Percentiles rank a stretch among this genome's conserved stretches.
Evolutionary conservation across 352 stramenopile species (phyloP).

Genomic region (Phytophthora crassamura): DNA sequence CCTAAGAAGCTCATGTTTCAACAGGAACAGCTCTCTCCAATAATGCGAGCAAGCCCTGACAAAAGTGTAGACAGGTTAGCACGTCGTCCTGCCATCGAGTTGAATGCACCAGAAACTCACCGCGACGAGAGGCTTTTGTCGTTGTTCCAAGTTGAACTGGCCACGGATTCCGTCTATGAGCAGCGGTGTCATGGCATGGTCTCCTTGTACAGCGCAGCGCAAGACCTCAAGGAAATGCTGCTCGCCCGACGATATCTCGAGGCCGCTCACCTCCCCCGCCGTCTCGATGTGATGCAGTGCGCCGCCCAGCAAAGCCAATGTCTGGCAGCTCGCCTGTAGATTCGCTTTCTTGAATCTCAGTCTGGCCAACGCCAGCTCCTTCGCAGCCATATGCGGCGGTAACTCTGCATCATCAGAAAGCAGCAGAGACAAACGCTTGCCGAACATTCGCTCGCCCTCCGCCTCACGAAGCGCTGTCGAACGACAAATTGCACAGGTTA

Average conservation of each 20-base stretch:
- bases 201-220: slow-evolving; percentile 68
- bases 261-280: slow-evolving; percentile 44
- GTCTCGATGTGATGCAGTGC: slow-evolving; percentile 59
- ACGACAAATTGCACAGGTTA: slow-evolving; percentile 25
- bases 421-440: slow-evolving; percentile 55
- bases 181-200: slow-evolving; percentile 70
- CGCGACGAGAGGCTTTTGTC: slow-evolving; percentile 50
- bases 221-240: slow-evolving; percentile 75
- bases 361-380: slow-evolving; percentile 64
- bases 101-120: slow-evolving; percentile 33
- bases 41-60: slow-evolving; percentile 47
- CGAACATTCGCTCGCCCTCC: slow-evolving; percentile 71
- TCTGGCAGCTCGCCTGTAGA: slow-evolving; percentile 69
- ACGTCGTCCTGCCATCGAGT: background rate
- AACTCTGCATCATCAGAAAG: slow-evolving; percentile 60
- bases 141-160: slow-evolving; percentile 46
- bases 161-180: slow-evolving; percentile 55
- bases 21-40: slow-evolving; percentile 19
- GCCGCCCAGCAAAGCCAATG: slow-evolving; percentile 53
- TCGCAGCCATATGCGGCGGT: slow-evolving; percentile 59
- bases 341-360: slow-evolving; percentile 65
- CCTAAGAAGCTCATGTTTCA: background rate
- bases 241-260: slow-evolving; percentile 59
- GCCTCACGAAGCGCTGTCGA: slow-evolving; percentile 61
- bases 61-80: background rate